Evolutionary conservation across 2,329 filamentous ascomycete species (phyloP).

Genomic region (Aspergillaceae sp.): DNA sequence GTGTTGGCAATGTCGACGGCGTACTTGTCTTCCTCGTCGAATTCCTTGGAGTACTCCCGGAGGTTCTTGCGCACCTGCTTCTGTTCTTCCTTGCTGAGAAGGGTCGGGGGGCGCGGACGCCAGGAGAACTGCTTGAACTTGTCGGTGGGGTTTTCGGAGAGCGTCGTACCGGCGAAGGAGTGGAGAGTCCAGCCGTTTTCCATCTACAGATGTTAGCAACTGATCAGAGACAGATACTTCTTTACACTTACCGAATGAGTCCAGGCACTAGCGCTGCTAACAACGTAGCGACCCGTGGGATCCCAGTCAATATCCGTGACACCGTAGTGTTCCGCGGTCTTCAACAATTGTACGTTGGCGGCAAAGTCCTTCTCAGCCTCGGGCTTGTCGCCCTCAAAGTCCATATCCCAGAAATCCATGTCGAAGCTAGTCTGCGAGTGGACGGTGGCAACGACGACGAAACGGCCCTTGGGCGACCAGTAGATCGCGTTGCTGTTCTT

Average conservation of each 20-base stretch:
- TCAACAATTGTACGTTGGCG: constrained; percentile 92
- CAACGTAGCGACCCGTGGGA: constrained; percentile 87
- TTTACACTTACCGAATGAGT: constrained; percentile 72
- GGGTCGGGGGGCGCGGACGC: constrained; percentile 83
- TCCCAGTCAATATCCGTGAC: constrained; percentile 98
- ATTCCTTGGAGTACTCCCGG: constrained; percentile 87
- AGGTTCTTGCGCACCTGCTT: constrained; percentile 97
- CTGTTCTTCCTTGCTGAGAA: constrained; percentile 93
- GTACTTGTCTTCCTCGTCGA: constrained; percentile 91
- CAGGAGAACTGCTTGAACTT: constrained; percentile 98
- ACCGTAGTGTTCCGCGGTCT: constrained; percentile 88
- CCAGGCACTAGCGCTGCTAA: constrained; percentile 88
- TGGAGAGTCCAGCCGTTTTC: constrained; percentile 99
- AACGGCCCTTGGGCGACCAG: constrained; percentile 93
- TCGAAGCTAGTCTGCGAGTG: constrained; percentile 89
- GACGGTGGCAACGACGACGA: constrained; percentile 89
- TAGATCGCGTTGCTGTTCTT: constrained; percentile 99
- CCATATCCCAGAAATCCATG: constrained; percentile 94
- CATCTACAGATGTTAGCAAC: constrained; percentile 54
- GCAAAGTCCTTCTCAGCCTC: constrained; percentile 89
- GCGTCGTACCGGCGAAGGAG: constrained; percentile 83
- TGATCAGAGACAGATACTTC: too few relatives aligned
- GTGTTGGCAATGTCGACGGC: constrained; percentile 90
- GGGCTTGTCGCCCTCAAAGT: constrained; percentile 94
- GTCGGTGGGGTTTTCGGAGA: constrained; percentile 85